phyloP scores from a whole-genome alignment of 1,284 basidiomycete genomes.

The Porodaedalea pini region DNA sequence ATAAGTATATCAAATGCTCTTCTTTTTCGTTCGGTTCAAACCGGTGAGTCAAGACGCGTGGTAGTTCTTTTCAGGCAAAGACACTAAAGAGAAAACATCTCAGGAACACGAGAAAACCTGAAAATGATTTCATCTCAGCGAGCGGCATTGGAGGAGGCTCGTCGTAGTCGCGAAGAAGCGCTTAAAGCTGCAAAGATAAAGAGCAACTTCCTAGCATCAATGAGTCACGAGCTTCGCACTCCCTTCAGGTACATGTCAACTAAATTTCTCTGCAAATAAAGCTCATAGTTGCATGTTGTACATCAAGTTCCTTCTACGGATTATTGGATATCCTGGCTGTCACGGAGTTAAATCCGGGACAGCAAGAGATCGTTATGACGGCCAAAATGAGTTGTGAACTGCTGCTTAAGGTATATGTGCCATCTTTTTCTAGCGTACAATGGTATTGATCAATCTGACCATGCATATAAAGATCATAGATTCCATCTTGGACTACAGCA shows the following conservation, averaged over 20 bases:
- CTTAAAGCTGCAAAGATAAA: slow-evolving; percentile 73
- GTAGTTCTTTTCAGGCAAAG: neutral
- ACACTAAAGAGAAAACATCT: neutral
- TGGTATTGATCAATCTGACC: no score
- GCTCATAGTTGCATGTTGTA: neutral
- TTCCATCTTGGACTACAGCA: slow-evolving; percentile 71
- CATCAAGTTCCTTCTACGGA: slow-evolving; percentile 71
- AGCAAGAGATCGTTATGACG: slow-evolving; percentile 66
- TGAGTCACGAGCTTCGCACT: slow-evolving; percentile 70
- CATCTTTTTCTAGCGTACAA: neutral
- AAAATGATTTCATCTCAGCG: slow-evolving; percentile 69
- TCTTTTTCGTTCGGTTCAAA: slow-evolving; percentile 67
- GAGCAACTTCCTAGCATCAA: slow-evolving; percentile 70
- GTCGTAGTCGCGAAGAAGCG: slow-evolving; percentile 65
- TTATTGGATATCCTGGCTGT: slow-evolving; percentile 63
- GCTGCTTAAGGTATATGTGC: slow-evolving; percentile 49
- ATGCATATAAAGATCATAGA: slow-evolving; percentile 55
- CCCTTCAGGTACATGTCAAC: slow-evolving; percentile 54
- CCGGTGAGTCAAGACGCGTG: slow-evolving; percentile 34
- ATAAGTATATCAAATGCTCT: slow-evolving; percentile 69
- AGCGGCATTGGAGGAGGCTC: slow-evolving; percentile 61
- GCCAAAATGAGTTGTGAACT: slow-evolving; percentile 72
- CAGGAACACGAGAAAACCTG: slow-evolving; percentile 55
- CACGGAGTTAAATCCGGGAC: slow-evolving; percentile 60
- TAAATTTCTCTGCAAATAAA: neutral